Conservation (phyloP, 306 rosid genomes). For the Sesbania bispinosa region DNA sequence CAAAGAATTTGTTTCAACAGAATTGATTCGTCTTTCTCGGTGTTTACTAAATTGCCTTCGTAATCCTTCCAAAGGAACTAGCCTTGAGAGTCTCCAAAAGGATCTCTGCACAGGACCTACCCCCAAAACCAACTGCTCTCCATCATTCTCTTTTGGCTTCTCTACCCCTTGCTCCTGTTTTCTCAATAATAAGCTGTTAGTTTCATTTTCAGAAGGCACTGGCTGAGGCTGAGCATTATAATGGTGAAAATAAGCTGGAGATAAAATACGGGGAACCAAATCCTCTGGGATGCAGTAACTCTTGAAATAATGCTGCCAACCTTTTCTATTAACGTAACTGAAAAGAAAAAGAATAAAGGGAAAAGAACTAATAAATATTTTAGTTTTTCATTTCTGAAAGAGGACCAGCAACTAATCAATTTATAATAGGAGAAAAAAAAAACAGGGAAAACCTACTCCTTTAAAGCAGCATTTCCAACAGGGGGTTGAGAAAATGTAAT, state of each 20-base stretch:
- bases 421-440: constrained; percentile 4
- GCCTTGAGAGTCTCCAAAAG: constrained; percentile 89
- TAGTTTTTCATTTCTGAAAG: not conserved
- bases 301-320: constrained; percentile 95
- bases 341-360: constrained; percentile 3
- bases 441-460: constrained; percentile 63
- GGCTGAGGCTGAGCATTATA: constrained; percentile 72
- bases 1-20: constrained; percentile 41
- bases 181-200: constrained; percentile 31
- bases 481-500: constrained; percentile 98
- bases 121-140: constrained; percentile 87
- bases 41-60: constrained; percentile 57
- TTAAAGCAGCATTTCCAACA: constrained; percentile 97
- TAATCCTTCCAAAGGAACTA: constrained; percentile 85
- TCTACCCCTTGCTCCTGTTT: constrained; percentile 49
- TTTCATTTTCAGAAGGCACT: constrained; percentile 42
- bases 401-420: constrained; percentile 2
- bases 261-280: constrained; percentile 88
- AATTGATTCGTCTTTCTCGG: constrained; percentile 42
- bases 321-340: constrained; percentile 88
- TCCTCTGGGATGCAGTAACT: constrained; percentile 98
- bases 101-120: constrained; percentile 91
- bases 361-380: not conserved
- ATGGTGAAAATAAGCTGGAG: constrained; percentile 97
- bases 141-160: constrained; percentile 54